Evolutionary conservation across 2,329 filamentous ascomycete genomes (phyloP), one percentile per base, ranked within the genome.

Genomic region (Penicillium sp.): DNA sequence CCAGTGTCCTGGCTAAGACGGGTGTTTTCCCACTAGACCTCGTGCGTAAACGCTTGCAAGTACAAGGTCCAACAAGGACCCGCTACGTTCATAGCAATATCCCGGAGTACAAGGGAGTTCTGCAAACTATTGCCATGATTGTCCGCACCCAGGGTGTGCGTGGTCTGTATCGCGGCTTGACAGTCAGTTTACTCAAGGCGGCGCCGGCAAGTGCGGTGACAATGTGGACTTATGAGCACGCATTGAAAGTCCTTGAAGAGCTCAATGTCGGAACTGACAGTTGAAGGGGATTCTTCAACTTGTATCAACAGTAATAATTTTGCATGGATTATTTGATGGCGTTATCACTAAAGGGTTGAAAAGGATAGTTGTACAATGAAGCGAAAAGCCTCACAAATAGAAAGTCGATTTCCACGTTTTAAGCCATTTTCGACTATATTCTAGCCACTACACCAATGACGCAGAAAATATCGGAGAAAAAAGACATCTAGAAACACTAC

Each of bases 151-250:
- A 97, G 73, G 93, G 94, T 0, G 67, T 87, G 43, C 82, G 90
- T 55, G 93, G 93, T 0, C 73, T 97, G 67, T 99, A 97, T 74
- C 84, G 93, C 54, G 94, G 94, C 0, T 78, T 99, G 72, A 89
- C 88, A 1, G 92, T 97, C 56, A 93, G 92, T 73, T 77, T 99
- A 71, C 73, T 97, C 65, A 99, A 99, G 80, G 91, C 93, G 33
- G 94, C 93, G 23, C 94, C 94, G n/a, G 87, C 90, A 29, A 94
- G 90, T 73, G 91, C 93, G 7, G 86, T 96, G 33, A 97, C 93
- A 0, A 90, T 97, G 81, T 97, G 92, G 91, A 95, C 91, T 2
- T 97, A 96, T 75, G 93, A 96, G 78, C 81, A 88, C 69, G 84
- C 84, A 19, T 78, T 97, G 77, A 83, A 80, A 50, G 64, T 85